Percentiles rank a stretch among this genome's conserved stretches.
phyloP scores from a whole-genome alignment of 2,329 filamentous ascomycete species.

The Graphilbum fragrans region DNA sequence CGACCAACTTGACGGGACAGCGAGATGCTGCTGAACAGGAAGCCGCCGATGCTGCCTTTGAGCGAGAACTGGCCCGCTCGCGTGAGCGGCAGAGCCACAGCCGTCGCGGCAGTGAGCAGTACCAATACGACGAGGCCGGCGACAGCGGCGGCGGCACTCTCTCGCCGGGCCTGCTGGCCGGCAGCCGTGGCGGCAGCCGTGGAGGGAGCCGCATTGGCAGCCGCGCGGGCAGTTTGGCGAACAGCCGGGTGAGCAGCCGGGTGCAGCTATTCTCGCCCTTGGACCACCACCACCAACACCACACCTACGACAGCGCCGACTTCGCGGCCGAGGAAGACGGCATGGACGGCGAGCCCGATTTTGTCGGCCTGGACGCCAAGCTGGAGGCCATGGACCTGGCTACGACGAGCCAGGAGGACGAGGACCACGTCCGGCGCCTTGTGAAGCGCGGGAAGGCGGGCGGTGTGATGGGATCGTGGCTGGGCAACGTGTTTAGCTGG shows the following conservation, averaged over 20 bases:
- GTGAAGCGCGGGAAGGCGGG: constrained; percentile 40
- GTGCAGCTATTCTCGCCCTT: constrained; percentile 32
- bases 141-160: too few relatives aligned
- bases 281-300: constrained; percentile 16
- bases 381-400: constrained; percentile 40
- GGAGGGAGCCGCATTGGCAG: constrained; percentile 32
- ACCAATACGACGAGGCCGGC: constrained; percentile 23
- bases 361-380: constrained; percentile 49
- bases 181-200: constrained; percentile 34
- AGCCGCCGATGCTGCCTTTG: constrained; percentile 22
- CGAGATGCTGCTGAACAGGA: constrained; percentile 37
- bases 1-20: constrained; percentile 45
- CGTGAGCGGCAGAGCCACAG: constrained; percentile 30
- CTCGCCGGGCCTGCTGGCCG: background rate
- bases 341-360: constrained; percentile 37
- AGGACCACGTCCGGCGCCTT: constrained; percentile 44
- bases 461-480: constrained; percentile 42
- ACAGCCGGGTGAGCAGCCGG: constrained; percentile 32
- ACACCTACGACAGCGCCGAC: constrained; percentile 8
- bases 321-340: constrained; percentile 15
- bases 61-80: constrained; percentile 38
- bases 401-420: constrained; percentile 39
- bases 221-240: constrained; percentile 30
- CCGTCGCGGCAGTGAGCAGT: constrained; percentile 2
- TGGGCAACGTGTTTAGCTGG: constrained; percentile 47